A percentile compares a stretch with the other conserved stretches of the same genome.
Evolutionary conservation across 73 alveolate species (phyloP).

Genomic region (Blepharisma stoltei): DNA sequence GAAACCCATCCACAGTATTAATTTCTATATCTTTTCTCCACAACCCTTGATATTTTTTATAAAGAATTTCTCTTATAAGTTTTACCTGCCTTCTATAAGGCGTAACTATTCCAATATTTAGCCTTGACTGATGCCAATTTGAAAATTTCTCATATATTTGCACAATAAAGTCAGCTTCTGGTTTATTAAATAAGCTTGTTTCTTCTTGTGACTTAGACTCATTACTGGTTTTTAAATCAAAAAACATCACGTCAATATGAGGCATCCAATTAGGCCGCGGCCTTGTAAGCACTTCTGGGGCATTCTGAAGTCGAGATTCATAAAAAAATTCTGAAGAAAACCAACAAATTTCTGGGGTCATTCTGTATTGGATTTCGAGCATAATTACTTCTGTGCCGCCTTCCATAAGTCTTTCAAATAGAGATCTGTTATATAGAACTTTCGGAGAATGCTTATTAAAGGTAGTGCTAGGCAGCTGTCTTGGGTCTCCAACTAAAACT

Average conservation of each 20-base stretch:
- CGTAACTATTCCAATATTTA: constrained; percentile 47
- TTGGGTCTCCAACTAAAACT: constrained; percentile 70
- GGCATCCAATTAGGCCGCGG: not conserved
- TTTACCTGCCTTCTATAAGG: constrained; percentile 55
- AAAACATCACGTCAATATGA: not conserved
- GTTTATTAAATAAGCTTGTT: constrained; percentile 3
- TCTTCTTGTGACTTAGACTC: not conserved
- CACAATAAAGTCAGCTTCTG: not conserved
- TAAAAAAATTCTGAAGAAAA: not conserved
- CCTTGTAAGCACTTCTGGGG: not conserved
- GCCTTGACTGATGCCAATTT: not conserved
- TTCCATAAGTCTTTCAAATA: constrained; percentile 56
- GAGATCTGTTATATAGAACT: constrained; percentile 44
- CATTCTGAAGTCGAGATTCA: not conserved
- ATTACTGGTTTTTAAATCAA: not conserved
- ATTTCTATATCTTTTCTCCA: constrained; percentile 52
- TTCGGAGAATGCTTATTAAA: constrained; percentile 46
- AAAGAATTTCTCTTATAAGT: constrained; percentile 48
- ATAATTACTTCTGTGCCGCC: constrained; percentile 70
- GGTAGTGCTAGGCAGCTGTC: constrained; percentile 66
- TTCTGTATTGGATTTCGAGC: constrained; percentile 92
- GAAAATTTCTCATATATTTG: not conserved
- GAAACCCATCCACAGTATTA: constrained; percentile 93
- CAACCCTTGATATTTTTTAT: constrained; percentile 30
- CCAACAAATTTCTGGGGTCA: constrained; percentile 54